These are phyloP conservation scores for Chalaropsis ovoidea DNA, from an alignment of 2,329 filamentous ascomycete genomes.

Conservation along the genomic window DNA sequence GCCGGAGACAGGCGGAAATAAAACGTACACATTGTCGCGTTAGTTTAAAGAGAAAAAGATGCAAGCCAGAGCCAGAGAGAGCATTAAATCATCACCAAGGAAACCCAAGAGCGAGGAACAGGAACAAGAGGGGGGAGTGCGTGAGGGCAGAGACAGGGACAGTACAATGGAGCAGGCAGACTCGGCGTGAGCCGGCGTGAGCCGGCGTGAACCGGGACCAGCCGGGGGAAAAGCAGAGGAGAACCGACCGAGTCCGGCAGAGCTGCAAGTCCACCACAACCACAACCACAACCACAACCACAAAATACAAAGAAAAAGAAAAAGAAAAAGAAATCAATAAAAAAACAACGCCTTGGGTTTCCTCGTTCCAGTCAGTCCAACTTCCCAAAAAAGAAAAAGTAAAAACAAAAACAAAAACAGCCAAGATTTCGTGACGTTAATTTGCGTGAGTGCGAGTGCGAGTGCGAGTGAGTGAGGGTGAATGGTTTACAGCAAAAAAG, in stretches of 20 bases:
- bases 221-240: too few species aligned
- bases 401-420: not conserved
- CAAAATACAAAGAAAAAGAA: not conserved
- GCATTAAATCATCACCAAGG: not conserved
- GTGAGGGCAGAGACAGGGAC: too few species aligned
- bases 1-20: not conserved
- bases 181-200: too few species aligned
- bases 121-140: not conserved
- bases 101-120: not conserved
- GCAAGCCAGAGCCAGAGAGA: not conserved
- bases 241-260: too few species aligned
- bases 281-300: too few species aligned
- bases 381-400: not conserved
- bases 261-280: too few species aligned
- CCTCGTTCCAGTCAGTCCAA: too few species aligned
- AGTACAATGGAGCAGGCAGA: too few species aligned
- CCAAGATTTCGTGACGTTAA: not conserved
- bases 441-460: not conserved
- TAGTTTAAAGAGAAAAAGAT: not conserved
- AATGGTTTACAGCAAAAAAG: not conserved
- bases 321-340: constrained; percentile 2
- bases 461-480: too few species aligned
- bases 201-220: too few species aligned
- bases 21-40: not conserved
- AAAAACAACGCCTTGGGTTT: constrained; percentile 6